These are phyloP conservation scores for Russula griseocarnosa DNA, from an alignment of 768 basidiomycete genomes.

Conservation along the genomic window DNA sequence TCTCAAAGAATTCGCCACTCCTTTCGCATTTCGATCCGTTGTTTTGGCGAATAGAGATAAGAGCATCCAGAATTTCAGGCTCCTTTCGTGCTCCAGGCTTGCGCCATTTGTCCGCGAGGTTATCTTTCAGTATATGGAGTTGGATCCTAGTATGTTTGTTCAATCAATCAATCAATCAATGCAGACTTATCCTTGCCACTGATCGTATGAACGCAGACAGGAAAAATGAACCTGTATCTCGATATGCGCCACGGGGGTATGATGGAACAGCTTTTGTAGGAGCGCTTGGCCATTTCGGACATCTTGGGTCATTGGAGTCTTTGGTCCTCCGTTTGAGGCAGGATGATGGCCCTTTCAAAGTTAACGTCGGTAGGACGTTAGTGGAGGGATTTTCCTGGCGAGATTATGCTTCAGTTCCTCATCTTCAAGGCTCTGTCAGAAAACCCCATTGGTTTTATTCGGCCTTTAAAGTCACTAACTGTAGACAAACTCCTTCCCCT, in stretches of 20 bases:
- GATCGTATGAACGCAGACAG: not conserved
- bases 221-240: not conserved
- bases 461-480: constrained; percentile 4
- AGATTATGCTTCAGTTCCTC: constrained; percentile 16
- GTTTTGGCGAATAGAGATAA: not conserved
- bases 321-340: constrained; percentile 8
- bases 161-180: not conserved
- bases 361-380: too few relatives aligned
- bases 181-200: not conserved
- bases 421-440: constrained; percentile 16
- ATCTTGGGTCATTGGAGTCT: constrained; percentile 4
- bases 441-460: not conserved
- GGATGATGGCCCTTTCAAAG: constrained; percentile 3
- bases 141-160: constrained; percentile 3
- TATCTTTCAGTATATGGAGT: constrained; percentile 13
- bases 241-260: not conserved
- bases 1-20: constrained; percentile 12
- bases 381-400: not conserved
- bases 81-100: not conserved
- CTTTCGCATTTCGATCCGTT: constrained; percentile 12
- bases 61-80: not conserved
- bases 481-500: constrained; percentile 7
- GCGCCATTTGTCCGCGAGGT: not conserved
- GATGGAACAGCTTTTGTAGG: constrained; percentile 5
- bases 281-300: not conserved